A percentile compares a stretch with the other conserved stretches of the same genome.
These are phyloP conservation scores for Nigrospora sphaerica DNA, from an alignment of 2,329 filamentous ascomycete species.

Conservation along the genomic window DNA sequence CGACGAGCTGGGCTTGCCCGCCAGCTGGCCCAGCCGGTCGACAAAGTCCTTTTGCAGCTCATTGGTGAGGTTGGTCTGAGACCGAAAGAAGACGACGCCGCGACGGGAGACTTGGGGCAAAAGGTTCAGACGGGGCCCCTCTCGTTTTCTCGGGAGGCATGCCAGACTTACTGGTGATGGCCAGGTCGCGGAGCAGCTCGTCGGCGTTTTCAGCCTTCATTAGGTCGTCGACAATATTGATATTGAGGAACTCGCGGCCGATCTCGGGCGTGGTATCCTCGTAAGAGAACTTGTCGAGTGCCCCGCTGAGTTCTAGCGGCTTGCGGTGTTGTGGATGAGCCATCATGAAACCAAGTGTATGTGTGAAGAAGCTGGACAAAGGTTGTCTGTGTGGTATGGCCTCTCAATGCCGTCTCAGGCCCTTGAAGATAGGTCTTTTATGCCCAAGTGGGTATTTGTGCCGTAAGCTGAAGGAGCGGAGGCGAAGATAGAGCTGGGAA, in stretches of 20 bases:
- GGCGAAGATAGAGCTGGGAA: no score
- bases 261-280: constrained; percentile 48
- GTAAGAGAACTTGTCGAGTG: constrained; percentile 33
- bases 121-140: neutral
- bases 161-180: constrained; percentile 43
- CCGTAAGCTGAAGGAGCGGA: no score
- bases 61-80: constrained; percentile 49
- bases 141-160: neutral
- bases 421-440: no score
- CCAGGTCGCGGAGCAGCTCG: constrained; percentile 50
- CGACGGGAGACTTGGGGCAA: constrained; percentile 45
- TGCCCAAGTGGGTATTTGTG: no score
- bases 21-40: constrained; percentile 50
- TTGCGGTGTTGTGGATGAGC: neutral
- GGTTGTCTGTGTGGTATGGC: no score
- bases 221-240: constrained; percentile 47
- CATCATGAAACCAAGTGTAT: no score
- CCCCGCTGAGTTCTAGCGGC: constrained; percentile 27
- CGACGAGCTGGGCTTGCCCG: constrained; percentile 50
- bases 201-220: constrained; percentile 43
- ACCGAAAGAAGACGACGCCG: constrained; percentile 59
- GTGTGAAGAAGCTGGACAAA: no score
- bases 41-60: constrained; percentile 54
- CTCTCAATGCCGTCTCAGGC: no score
- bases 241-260: constrained; percentile 43